Evolutionary conservation across 768 basidiomycete species (phyloP), one percentile per base, ranked within the genome.

Genomic region (Naganishia onofrii): DNA sequence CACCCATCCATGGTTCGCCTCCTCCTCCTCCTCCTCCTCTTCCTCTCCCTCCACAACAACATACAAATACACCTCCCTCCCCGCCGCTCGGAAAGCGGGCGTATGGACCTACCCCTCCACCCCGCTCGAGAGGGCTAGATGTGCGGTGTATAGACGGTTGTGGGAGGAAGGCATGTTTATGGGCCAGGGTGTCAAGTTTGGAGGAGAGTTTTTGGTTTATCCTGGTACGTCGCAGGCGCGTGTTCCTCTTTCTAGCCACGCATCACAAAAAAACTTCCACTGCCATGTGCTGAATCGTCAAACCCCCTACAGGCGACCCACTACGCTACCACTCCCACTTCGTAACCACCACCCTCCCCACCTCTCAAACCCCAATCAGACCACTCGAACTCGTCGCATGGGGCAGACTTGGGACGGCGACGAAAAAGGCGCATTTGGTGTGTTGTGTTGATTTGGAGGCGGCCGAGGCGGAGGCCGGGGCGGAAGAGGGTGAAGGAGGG

Each of bases 311-410:
- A 63, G 60, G 93, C 67, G 93, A 99, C 79, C 93, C 94, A 10
- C 82, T 98, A 64, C 86, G 96, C 29, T 99, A 95, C 79, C 96
- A 99, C 77, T 96, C 95, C 2, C 96, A 99, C 80, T 98, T 97
- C 78, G 88, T 89, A 26, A 90, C 90, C 26, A 88, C 90, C 6
- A 90, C 96, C 15, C 80, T 92, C 34, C 85, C 89, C 15, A 87
- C 8, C 86, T 86, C 1, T 72, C 79, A 56, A 76, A 71, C 87
- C 15, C 73, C 84, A 1, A 84, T 99, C 63, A 84, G 85, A 57
- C 93, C 96, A 5, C 91, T 95, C 87, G 93, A 98, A 80, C 86
- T 99, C 55, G 90, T 99, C 28, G 94, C 95, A 0, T 93, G 93
- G 78, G 96, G 96, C 21, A 85, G 96, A 38, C 82, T 99, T 38